Evolutionary conservation across 1,284 basidiomycete genomes (phyloP).

Genomic region (Irpex sp.): DNA sequence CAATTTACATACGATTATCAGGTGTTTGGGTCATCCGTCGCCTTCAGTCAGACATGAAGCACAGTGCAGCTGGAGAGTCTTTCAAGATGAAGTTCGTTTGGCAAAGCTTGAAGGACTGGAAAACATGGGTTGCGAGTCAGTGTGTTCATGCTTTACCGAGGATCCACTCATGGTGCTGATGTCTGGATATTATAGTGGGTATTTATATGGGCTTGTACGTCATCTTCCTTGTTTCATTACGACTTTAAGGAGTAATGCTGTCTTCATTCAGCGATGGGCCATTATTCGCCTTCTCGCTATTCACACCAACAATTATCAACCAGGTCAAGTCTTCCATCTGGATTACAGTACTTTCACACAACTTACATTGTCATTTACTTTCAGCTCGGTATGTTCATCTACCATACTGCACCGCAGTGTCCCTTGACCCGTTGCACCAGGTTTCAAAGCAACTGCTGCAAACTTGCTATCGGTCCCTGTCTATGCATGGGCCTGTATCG

Average conservation of each 20-base stretch:
- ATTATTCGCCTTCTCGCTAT: conserved; percentile 51
- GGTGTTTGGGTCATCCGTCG: conserved; percentile 44
- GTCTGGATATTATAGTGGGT: conserved; percentile 29
- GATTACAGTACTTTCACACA: neutral
- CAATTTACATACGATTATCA: conserved; percentile 12
- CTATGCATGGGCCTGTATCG: conserved; percentile 46
- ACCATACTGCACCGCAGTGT: neutral
- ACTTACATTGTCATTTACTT: neutral
- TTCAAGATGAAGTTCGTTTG: conserved; percentile 43
- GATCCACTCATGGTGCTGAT: neutral
- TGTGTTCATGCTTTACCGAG: neutral
- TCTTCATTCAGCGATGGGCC: conserved; percentile 38
- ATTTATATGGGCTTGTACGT: conserved; percentile 46
- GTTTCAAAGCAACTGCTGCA: conserved; percentile 45
- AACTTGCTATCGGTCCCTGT: conserved; percentile 54
- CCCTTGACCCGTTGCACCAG: conserved; percentile 14
- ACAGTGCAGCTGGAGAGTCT: conserved; percentile 45
- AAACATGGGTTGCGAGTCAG: conserved; percentile 47
- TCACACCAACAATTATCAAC: conserved; percentile 52
- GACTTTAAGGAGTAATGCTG: neutral
- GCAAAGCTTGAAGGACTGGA: conserved; percentile 48
- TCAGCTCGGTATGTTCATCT: conserved; percentile 3
- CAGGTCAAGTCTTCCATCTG: conserved; percentile 26
- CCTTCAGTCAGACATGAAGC: conserved; percentile 44
- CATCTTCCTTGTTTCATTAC: neutral